A percentile compares a stretch with the other conserved stretches of the same genome.
Conservation (phyloP, 177 flowering plant species). For the Tripterygium wilfordii region DNA sequence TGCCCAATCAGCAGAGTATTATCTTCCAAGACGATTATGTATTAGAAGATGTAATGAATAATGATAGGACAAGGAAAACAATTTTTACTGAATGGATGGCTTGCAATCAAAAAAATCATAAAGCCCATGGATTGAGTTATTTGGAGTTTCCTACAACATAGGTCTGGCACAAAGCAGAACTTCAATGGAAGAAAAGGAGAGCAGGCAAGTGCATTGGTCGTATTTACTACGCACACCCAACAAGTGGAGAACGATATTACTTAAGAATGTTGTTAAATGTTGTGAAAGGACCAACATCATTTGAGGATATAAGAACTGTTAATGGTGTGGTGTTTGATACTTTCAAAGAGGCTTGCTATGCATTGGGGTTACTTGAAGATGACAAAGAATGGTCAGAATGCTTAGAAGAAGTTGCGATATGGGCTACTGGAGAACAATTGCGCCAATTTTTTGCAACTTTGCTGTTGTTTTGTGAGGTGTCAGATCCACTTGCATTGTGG, state of each 20-base stretch:
- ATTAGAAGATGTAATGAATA: no score
- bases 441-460: neutral
- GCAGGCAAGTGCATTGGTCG: neutral
- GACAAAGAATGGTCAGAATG: neutral
- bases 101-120: neutral
- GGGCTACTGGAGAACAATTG: neutral
- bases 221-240: neutral
- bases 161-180: neutral
- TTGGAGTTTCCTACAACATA: conserved; percentile 5
- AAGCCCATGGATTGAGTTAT: conserved; percentile 1
- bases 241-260: conserved; percentile 4
- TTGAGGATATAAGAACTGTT: conserved; percentile 3
- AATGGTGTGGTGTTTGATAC: neutral
- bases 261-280: conserved; percentile 3
- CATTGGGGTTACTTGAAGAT: neutral
- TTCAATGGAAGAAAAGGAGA: neutral
- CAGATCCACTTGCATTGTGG: no score
- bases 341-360: neutral
- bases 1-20: no score
- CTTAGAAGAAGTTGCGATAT: neutral
- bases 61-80: neutral
- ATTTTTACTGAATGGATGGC: conserved; percentile 3
- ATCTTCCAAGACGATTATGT: no score
- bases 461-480: no score
- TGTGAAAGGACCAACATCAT: conserved; percentile 4